A percentile compares a stretch with the other conserved stretches of the same genome.
These are phyloP conservation scores for Hysterium pulicare DNA, from an alignment of 2,329 filamentous ascomycete species.

Conservation along the genomic window DNA sequence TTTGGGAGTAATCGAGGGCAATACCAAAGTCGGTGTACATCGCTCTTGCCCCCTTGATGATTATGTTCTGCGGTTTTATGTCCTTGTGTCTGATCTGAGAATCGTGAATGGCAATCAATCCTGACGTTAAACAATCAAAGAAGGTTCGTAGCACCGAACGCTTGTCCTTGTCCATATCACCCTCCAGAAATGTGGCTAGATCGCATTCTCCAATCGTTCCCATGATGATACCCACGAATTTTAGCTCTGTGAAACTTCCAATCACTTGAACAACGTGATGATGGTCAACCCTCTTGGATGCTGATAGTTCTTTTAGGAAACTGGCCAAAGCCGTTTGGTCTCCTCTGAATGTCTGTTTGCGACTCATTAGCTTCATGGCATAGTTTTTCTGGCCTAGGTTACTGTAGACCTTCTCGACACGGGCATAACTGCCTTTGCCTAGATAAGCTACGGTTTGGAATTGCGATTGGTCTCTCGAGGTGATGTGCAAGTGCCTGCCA, in stretches of 20 bases:
- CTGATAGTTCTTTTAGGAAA: not conserved
- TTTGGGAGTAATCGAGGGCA: not conserved
- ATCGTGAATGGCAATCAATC: not conserved
- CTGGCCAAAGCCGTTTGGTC: not conserved
- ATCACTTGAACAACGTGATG: not conserved
- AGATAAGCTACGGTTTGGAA: not conserved
- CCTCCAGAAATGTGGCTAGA: not conserved
- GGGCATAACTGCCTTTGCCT: not conserved
- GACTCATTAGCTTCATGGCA: not conserved
- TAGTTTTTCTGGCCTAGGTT: not conserved
- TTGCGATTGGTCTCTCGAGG: not conserved
- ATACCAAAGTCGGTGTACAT: slow-evolving; percentile 1
- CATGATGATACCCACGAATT: slow-evolving; percentile 1
- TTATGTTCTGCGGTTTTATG: slow-evolving; percentile 1
- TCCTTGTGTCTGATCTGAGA: slow-evolving; percentile 1
- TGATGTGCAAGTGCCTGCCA: not conserved
- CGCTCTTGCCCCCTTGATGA: not conserved
- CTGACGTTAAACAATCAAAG: slow-evolving; percentile 1
- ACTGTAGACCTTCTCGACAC: slow-evolving; percentile 1
- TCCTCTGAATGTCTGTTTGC: not conserved
- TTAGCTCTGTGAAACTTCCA: slow-evolving; percentile 1
- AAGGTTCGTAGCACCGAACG: not conserved
- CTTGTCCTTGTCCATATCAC: not conserved
- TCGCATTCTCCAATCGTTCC: slow-evolving; percentile 1
- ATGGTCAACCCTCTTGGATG: not conserved